phyloP scores from a whole-genome alignment of 768 basidiomycete genomes.

The Leccinum obscurum region DNA sequence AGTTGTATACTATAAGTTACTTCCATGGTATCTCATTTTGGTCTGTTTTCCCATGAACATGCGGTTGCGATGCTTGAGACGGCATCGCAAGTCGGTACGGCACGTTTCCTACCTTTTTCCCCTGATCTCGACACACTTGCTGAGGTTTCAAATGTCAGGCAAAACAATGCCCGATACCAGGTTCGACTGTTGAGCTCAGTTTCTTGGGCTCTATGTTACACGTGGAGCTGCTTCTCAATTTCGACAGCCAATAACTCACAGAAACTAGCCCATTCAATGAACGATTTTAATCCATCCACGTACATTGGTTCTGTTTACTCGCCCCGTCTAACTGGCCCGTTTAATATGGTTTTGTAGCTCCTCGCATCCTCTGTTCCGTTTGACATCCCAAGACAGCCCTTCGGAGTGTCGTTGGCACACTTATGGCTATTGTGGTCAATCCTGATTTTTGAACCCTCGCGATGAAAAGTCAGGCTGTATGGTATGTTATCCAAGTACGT shows the following conservation, averaged over 20 bases:
- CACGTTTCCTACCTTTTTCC: conserved; percentile 38
- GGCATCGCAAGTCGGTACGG: conserved; percentile 88
- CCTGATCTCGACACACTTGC: conserved; percentile 3
- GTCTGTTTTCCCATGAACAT: conserved; percentile 70
- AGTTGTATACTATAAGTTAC: conserved; percentile 85
- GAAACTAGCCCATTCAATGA: conserved; percentile 51
- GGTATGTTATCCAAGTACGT: conserved; percentile 46
- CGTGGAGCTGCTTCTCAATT: conserved; percentile 64
- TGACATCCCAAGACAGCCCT: conserved; percentile 53
- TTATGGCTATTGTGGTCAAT: conserved; percentile 91
- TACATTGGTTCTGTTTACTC: conserved; percentile 40
- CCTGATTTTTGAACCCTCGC: conserved; percentile 80
- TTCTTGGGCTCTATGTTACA: conserved; percentile 78
- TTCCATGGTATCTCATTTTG: conserved; percentile 60
- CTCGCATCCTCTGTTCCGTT: conserved; percentile 63
- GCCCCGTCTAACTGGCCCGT: no score
- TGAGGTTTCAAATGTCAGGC: conserved; percentile 37
- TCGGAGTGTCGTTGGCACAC: conserved; percentile 63
- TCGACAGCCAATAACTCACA: conserved; percentile 72
- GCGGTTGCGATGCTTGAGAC: conserved; percentile 72
- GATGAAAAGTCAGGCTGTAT: conserved; percentile 81
- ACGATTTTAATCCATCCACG: conserved; percentile 50
- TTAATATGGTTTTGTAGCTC: conserved; percentile 43
- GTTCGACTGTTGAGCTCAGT: conserved; percentile 70
- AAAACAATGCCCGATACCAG: conserved; percentile 60